These are phyloP conservation scores for Backusella luteola DNA, from an alignment of 192 early-diverging fungal species.

Conservation along the genomic window DNA sequence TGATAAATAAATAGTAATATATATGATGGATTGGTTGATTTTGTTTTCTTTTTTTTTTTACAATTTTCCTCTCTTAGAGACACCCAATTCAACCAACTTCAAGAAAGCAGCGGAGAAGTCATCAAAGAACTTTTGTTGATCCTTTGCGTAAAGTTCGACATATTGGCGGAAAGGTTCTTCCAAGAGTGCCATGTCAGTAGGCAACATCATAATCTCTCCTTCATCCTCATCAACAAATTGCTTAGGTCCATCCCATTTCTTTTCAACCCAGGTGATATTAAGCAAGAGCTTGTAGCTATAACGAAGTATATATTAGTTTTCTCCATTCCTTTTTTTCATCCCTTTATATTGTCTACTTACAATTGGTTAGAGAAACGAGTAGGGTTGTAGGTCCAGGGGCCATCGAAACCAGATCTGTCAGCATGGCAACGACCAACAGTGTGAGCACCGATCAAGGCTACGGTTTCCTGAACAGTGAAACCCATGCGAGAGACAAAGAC, in stretches of 20 bases:
- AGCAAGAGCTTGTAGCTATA: slow-evolving; percentile 35
- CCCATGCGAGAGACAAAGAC: slow-evolving; percentile 70
- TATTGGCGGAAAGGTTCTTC: slow-evolving; percentile 58
- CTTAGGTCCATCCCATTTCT: slow-evolving; percentile 39
- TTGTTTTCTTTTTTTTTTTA: slow-evolving; percentile 12
- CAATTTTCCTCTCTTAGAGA: slow-evolving; percentile 33
- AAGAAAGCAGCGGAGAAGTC: slow-evolving; percentile 48
- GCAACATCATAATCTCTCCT: slow-evolving; percentile 65
- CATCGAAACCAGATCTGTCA: slow-evolving; percentile 61
- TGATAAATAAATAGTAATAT: slow-evolving; percentile 1
- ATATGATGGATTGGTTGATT: not conserved
- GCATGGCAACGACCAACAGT: slow-evolving; percentile 62
- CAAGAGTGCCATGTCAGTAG: slow-evolving; percentile 66
- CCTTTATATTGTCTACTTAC: slow-evolving; percentile 27
- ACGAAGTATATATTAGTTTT: not conserved
- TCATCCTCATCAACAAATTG: slow-evolving; percentile 39
- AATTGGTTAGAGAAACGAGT: slow-evolving; percentile 48
- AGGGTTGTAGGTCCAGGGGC: slow-evolving; percentile 48
- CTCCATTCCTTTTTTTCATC: not conserved
- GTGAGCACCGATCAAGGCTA: slow-evolving; percentile 68
- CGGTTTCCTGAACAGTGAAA: slow-evolving; percentile 67
- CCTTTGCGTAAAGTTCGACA: slow-evolving; percentile 63
- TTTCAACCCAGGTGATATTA: slow-evolving; percentile 31
- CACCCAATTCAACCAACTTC: slow-evolving; percentile 52
- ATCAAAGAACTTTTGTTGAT: slow-evolving; percentile 65